Evolutionary conservation across 345 rosid genomes (phyloP).

Genomic region (Raphanus raphanistrum): DNA sequence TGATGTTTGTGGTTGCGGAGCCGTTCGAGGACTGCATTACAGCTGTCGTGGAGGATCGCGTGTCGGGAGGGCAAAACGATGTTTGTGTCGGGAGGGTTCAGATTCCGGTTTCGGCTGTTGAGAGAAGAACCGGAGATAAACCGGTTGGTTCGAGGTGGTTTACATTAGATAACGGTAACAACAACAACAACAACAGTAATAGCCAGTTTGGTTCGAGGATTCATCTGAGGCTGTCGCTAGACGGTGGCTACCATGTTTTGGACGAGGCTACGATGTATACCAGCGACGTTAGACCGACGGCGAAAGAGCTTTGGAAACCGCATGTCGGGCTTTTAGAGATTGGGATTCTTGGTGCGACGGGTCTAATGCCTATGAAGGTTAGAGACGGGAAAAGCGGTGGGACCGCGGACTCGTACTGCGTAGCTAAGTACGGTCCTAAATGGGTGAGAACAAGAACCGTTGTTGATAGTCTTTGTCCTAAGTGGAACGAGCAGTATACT

Average conservation of each 20-base stretch:
- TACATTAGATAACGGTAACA: conserved; percentile 52
- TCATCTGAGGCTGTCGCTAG: conserved; percentile 62
- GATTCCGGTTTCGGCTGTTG: conserved; percentile 49
- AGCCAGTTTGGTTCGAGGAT: conserved; percentile 58
- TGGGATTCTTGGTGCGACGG: conserved; percentile 69
- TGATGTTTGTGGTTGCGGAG: conserved; percentile 70
- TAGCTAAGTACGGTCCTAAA: conserved; percentile 73
- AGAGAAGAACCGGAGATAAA: conserved; percentile 52
- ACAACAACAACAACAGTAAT: conserved; percentile 26
- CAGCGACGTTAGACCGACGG: conserved; percentile 63
- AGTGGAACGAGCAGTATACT: conserved; percentile 80
- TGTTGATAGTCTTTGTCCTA: conserved; percentile 59
- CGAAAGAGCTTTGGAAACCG: conserved; percentile 66
- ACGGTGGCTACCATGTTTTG: conserved; percentile 73
- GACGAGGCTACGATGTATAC: conserved; percentile 64
- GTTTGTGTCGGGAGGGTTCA: conserved; percentile 54
- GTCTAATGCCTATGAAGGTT: conserved; percentile 59
- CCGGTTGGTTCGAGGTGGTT: conserved; percentile 67
- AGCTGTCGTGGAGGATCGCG: conserved; percentile 54
- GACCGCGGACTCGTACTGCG: conserved; percentile 64
- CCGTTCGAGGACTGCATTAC: conserved; percentile 69
- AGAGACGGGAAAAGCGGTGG: conserved; percentile 50
- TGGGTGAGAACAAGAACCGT: conserved; percentile 75
- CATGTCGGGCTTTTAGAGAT: conserved; percentile 72
- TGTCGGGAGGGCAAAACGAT: conserved; percentile 32